A percentile compares a stretch with the other conserved stretches of the same genome.
Conservation (phyloP, 2,329 filamentous ascomycete species). For the Dactylellina haptotyla region DNA sequence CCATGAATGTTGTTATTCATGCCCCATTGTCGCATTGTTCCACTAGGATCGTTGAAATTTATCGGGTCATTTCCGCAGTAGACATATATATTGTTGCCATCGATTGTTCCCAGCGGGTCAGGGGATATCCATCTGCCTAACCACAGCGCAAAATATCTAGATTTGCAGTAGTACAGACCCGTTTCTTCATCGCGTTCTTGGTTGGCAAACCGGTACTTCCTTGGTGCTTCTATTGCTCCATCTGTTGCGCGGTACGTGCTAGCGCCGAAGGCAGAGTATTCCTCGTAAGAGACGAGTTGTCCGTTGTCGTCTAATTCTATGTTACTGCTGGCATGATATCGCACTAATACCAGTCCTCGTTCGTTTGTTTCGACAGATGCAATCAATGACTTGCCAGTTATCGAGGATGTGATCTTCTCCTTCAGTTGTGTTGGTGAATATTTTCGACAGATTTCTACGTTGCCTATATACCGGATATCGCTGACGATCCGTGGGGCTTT, state of each 20-base stretch:
- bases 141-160: conserved; percentile 58
- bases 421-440: conserved; percentile 8
- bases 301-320: conserved; percentile 58
- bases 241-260: conserved; percentile 18
- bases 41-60: conserved; percentile 57
- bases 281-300: conserved; percentile 59
- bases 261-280: conserved; percentile 59
- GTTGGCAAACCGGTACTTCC: conserved; percentile 57
- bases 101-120: conserved; percentile 54
- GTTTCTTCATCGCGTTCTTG: conserved; percentile 58
- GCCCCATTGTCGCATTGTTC: conserved; percentile 1
- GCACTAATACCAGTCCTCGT: background rate
- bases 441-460: conserved; percentile 44
- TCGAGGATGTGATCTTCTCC: background rate
- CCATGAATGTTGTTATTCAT: too few relatives aligned
- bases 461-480: conserved; percentile 11
- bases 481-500: conserved; percentile 2
- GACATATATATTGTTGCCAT: conserved; percentile 15
- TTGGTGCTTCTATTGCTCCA: conserved; percentile 49
- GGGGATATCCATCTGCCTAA: conserved; percentile 57
- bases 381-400: background rate
- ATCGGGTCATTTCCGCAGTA: conserved; percentile 16
- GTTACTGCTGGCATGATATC: background rate
- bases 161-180: conserved; percentile 57
- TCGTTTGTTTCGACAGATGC: background rate